phyloP scores from a whole-genome alignment of 2,329 filamentous ascomycete genomes.

The Monilinia vaccinii-corymbosi region DNA sequence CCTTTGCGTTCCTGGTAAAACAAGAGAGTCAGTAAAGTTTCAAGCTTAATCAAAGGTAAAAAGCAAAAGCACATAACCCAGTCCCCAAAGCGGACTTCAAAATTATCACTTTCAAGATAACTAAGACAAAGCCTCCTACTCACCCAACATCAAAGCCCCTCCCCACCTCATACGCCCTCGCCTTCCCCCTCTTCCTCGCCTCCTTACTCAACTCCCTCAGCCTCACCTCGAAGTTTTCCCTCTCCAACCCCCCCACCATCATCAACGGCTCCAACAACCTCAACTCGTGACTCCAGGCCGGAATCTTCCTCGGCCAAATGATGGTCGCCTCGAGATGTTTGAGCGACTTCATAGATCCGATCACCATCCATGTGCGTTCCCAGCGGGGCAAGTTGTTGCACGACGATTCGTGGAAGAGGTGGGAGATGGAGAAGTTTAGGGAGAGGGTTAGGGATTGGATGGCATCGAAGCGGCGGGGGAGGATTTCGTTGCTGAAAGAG shows the following conservation, averaged over 20 bases:
- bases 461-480: constrained; percentile 20
- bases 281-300: constrained; percentile 12
- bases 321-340: constrained; percentile 12
- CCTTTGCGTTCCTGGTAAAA: not conserved
- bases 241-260: constrained; percentile 12
- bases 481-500: constrained; percentile 15
- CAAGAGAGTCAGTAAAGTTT: not conserved
- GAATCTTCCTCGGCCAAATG: constrained; percentile 12
- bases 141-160: not conserved
- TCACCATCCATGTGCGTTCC: constrained; percentile 19
- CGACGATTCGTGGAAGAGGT: constrained; percentile 6
- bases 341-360: constrained; percentile 17
- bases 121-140: not conserved
- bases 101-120: not conserved
- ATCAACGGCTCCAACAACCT: constrained; percentile 15
- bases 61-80: not conserved
- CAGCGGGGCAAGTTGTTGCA: constrained; percentile 15
- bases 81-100: not conserved
- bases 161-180: constrained; percentile 6
- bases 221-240: constrained; percentile 12
- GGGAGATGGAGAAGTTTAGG: constrained; percentile 14
- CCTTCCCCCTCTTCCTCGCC: constrained; percentile 2
- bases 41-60: not conserved
- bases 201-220: constrained; percentile 10
- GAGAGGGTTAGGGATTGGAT: constrained; percentile 17